phyloP scores from a whole-genome alignment of 768 basidiomycete species.

The Tephrocybe rancida region DNA sequence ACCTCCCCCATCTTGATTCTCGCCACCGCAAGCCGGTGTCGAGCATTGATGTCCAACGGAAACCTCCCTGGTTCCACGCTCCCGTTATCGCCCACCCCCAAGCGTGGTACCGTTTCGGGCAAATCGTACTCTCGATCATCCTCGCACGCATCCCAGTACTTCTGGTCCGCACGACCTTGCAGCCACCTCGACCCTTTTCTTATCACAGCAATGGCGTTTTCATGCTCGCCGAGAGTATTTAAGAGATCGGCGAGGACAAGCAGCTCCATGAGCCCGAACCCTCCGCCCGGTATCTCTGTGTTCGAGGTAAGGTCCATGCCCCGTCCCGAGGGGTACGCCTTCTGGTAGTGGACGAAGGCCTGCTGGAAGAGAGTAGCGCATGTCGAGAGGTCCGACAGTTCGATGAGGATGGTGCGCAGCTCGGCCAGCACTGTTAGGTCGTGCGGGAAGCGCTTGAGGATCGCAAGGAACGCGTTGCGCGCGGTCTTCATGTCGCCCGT shows the following conservation, averaged over 20 bases:
- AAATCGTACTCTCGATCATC: slow-evolving; percentile 92
- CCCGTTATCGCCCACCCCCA: slow-evolving; percentile 37
- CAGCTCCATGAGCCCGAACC: slow-evolving; percentile 70
- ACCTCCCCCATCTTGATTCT: slow-evolving; percentile 79
- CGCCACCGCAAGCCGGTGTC: slow-evolving; percentile 83
- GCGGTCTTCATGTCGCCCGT: slow-evolving; percentile 73
- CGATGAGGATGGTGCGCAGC: slow-evolving; percentile 74
- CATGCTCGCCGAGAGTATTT: slow-evolving; percentile 69
- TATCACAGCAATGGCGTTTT: slow-evolving; percentile 67
- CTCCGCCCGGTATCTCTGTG: slow-evolving; percentile 41
- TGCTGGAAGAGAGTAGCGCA: slow-evolving; percentile 71
- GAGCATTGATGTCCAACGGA: slow-evolving; percentile 71
- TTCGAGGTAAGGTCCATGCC: slow-evolving; percentile 30
- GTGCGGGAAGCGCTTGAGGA: slow-evolving; percentile 78
- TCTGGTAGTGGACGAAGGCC: slow-evolving; percentile 73
- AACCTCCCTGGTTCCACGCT: slow-evolving; percentile 60
- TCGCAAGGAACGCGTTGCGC: slow-evolving; percentile 60
- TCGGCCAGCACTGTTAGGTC: slow-evolving; percentile 80
- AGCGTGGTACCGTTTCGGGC: slow-evolving; percentile 29
- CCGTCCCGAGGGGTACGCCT: slow-evolving; percentile 44
- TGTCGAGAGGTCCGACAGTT: slow-evolving; percentile 64
- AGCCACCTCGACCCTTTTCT: slow-evolving; percentile 86
- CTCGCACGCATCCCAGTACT: slow-evolving; percentile 77
- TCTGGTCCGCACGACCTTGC: slow-evolving; percentile 75
- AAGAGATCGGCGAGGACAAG: slow-evolving; percentile 85